Conservation (phyloP, 2,329 filamentous ascomycete species). For the Ilyonectria robusta region DNA sequence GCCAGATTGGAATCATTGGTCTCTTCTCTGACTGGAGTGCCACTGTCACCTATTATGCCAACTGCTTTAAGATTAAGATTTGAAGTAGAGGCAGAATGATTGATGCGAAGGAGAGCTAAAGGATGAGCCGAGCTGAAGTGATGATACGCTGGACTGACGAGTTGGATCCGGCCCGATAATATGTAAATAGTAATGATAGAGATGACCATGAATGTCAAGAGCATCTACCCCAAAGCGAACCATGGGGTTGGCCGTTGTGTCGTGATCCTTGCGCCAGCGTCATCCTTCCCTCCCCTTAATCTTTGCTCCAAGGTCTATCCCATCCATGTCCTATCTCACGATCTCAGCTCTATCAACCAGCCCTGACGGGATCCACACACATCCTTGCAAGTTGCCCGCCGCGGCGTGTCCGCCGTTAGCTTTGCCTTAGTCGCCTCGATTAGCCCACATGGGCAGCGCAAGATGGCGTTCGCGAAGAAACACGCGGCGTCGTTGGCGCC, state of each 20-base stretch:
- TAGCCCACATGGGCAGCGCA: conserved; percentile 22
- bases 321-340: neutral
- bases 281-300: neutral
- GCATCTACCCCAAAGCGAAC: neutral
- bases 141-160: neutral
- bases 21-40: conserved; percentile 81
- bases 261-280: neutral
- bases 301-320: neutral
- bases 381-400: neutral
- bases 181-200: conserved; percentile 17
- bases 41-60: conserved; percentile 79
- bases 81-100: conserved; percentile 5
- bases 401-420: neutral
- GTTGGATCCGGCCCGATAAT: neutral
- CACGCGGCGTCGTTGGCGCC: neutral
- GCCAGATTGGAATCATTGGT: conserved; percentile 71
- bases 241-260: neutral
- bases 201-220: neutral
- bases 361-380: neutral
- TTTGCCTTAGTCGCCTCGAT: neutral
- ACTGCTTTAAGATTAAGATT: conserved; percentile 68
- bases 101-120: neutral
- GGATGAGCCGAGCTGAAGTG: conserved; percentile 1
- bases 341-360: neutral
- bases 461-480: conserved; percentile 20